Base-by-base conservation (phyloP, 257 asterid genomes). In the Coffea canephora region DNA sequence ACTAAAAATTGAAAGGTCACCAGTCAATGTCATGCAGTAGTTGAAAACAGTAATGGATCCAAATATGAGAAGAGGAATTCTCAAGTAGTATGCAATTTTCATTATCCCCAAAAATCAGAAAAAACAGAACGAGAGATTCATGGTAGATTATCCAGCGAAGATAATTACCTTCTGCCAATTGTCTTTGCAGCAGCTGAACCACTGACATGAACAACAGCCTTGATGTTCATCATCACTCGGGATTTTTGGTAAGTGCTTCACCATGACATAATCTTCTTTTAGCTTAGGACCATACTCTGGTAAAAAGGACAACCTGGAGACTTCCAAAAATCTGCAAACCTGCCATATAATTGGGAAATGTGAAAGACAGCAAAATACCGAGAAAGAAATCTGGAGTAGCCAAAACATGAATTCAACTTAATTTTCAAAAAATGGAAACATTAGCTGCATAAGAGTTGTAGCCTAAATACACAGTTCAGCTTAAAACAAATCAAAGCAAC, bases 301-400 rank as follows among this genome's bases (percentile, higher is more conserved):
- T 77, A 87, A 87, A 89, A 96, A 94, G n/a, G 99, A 96, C 78
- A 96, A 71, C 86, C 83, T 92, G 66, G 99, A 96, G 78, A 91
- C 99, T 91, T 96, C 98, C 96, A 96, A 87, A 85, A 96, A 96
- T 89, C 85, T 91, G 93, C 99, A 95, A 57, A 92, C 99, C 99
- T 95, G 79, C 78, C 82, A 76, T 50, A 66, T 31, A 83, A 69
- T 76, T 62, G 50, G 70, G 66, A 55, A n/a, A 74, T 43, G 70
- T 52, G 43, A 78, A 82, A 81, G 64, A 62, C 3, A 48, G 12
- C 6, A 46, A 49, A 2, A 15, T 73, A 6, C 27, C 14, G 9
- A 54, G 43, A 1, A 67, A 6, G 12, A 18, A 49, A 74, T 57
- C 34, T 54, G 5, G 5, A 7, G n/a, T 55, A 62, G 9, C 6